Conservation (phyloP, 2,329 filamentous ascomycete species). For the Fusarium chlamydosporum region DNA sequence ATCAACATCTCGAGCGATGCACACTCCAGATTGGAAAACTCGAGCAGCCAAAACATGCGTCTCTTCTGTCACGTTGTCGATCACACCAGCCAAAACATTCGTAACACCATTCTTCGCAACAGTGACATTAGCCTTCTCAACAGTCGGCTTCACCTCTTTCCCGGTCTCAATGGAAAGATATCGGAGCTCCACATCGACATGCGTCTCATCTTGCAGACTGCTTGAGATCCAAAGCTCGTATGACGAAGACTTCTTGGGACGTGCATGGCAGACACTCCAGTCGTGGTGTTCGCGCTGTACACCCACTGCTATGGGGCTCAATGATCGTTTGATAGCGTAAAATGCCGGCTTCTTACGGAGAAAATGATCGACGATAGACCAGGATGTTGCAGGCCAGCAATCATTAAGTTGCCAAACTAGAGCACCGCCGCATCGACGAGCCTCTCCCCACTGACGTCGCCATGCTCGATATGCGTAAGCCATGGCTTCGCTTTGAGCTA, state of each 20-base stretch:
- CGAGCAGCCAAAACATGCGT: conserved; percentile 1
- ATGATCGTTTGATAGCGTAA: neutral
- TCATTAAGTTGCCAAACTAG: conserved; percentile 80
- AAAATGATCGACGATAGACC: conserved; percentile 3
- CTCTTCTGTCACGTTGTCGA: neutral
- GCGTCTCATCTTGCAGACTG: neutral
- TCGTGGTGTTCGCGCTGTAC: conserved; percentile 3
- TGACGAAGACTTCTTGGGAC: neutral
- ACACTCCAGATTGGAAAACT: neutral
- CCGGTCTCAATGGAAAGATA: neutral
- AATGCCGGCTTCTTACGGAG: conserved; percentile 1
- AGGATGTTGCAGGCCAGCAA: conserved; percentile 55
- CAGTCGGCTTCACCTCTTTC: neutral
- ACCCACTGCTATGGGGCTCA: neutral
- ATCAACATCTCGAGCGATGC: conserved; percentile 58
- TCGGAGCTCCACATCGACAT: conserved; percentile 1
- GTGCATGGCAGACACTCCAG: conserved; percentile 10
- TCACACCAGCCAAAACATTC: neutral
- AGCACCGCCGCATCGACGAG: conserved; percentile 70
- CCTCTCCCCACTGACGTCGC: conserved; percentile 71
- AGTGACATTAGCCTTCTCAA: neutral
- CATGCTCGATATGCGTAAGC: conserved; percentile 67
- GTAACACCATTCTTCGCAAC: neutral
- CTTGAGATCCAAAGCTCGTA: conserved; percentile 4
- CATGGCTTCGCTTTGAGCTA: conserved; percentile 68